Evolutionary conservation across 805 yeast species (phyloP), one percentile per base, ranked within the genome.

Genomic region (Candida oleophila): DNA sequence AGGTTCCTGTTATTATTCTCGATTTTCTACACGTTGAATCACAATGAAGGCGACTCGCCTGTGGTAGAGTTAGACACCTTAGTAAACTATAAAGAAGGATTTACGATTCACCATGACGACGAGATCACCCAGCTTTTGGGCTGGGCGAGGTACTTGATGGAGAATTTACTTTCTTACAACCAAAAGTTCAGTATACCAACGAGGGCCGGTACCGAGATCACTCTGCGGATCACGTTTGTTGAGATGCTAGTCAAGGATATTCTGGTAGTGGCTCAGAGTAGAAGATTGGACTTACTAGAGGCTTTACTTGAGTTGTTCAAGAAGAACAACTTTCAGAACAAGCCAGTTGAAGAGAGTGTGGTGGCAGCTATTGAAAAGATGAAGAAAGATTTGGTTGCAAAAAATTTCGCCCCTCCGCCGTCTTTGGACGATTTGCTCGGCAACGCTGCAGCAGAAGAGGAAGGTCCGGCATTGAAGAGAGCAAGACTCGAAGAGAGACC

Each of bases 361-460:
- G 14, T 36, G 25, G 15, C 12, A 11, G 14, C 46, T 38, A 38
- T 38, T 20, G 36, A 33, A 16, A 40, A 30, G 7, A 40, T 45
- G 22, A 20, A 34, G 20, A 41, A 37, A 20, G 32, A 45, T 20
- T 30, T 46, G 40, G 42, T 42, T n/a, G 22, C 45, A 19, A 48
- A 38, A 16, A 36, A 45, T 7, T 55, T 44, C 39, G 58, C 55
- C 11, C 42, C 53, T 2, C 59, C 60, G 9, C 63, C 64, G 11
- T 48, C 57, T 3, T 49, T 65, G 22, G 68, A 64, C 38, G 67
- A 62, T 5, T 35, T 65, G 14, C 45, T 64, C 19, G 60, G 54
- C 15, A 48, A 32, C 1, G 50, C 57, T 9, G 53, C 53, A 35
- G 63, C 56, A 43, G 57, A 62, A 22, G 8, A 9, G 30, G 41